These are phyloP conservation scores for Gynochthodes officinalis DNA, from an alignment of 257 asterid genomes.

Conservation along the genomic window DNA sequence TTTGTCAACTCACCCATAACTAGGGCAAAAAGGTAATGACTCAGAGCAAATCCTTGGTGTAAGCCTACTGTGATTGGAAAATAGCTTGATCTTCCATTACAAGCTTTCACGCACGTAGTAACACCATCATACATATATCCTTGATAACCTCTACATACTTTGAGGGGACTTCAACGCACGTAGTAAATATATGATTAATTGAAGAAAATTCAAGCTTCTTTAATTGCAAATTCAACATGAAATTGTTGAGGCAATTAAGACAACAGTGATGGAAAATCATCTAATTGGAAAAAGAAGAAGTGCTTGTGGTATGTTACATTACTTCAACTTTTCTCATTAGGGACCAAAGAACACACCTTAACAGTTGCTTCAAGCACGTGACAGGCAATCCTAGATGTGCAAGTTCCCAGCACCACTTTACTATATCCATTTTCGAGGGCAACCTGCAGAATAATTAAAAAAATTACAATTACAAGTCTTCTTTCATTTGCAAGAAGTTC, in stretches of 20 bases:
- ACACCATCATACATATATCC: too few species aligned
- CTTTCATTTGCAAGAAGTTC: constrained; percentile 14
- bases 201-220: neutral
- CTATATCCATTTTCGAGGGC: constrained; percentile 82
- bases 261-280: neutral
- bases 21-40: too few species aligned
- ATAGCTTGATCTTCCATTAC: too few species aligned
- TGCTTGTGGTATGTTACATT: neutral
- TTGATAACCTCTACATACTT: too few species aligned
- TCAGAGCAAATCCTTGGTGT: too few species aligned
- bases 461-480: neutral
- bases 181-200: too few species aligned
- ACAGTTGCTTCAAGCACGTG: constrained; percentile 96
- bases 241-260: neutral
- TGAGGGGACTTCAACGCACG: too few species aligned
- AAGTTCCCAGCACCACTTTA: constrained; percentile 64
- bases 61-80: too few species aligned
- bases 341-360: constrained; percentile 45
- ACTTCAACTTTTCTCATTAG: neutral
- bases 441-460: constrained; percentile 43
- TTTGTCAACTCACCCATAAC: too few species aligned
- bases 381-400: constrained; percentile 86
- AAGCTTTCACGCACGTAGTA: too few species aligned
- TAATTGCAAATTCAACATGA: neutral
- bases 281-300: neutral